Conservation (phyloP, 148 eudicot species). For the Chenopodium quinoa region DNA sequence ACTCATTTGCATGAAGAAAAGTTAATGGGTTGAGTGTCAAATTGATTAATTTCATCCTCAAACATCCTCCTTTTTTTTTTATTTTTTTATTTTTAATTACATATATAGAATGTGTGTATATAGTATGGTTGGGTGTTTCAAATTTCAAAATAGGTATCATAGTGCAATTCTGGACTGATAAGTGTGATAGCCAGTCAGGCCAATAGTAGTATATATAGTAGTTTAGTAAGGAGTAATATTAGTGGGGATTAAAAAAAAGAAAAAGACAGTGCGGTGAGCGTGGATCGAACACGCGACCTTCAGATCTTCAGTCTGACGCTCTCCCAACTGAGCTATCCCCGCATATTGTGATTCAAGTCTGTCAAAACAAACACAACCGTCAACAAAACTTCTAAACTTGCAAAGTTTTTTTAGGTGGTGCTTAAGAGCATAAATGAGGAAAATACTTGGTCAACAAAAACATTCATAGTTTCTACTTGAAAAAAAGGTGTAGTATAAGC, state of each 20-base stretch:
- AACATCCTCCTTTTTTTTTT: background rate
- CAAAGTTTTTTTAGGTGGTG: background rate
- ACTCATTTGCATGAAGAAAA: background rate
- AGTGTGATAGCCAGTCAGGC: no score
- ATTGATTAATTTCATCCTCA: background rate
- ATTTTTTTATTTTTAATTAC: no score
- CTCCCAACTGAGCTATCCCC: slow-evolving; percentile 45
- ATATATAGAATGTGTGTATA: no score
- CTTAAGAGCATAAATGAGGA: background rate
- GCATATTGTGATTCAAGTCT: background rate
- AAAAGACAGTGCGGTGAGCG: slow-evolving; percentile 68
- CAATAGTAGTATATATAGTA: no score
- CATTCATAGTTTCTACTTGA: background rate
- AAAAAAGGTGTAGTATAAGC: background rate
- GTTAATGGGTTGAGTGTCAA: background rate
- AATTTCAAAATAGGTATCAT: background rate
- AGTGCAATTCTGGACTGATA: no score
- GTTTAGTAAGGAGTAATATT: background rate
- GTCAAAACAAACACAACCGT: background rate
- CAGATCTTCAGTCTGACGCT: slow-evolving; percentile 59
- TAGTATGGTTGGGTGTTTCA: background rate
- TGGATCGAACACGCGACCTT: slow-evolving; percentile 98
- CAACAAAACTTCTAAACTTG: background rate
- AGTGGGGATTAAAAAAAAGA: background rate
- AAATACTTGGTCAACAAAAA: background rate